phyloP scores from a whole-genome alignment of 2,329 filamentous ascomycete species.

The Trichoderma polysporum region DNA sequence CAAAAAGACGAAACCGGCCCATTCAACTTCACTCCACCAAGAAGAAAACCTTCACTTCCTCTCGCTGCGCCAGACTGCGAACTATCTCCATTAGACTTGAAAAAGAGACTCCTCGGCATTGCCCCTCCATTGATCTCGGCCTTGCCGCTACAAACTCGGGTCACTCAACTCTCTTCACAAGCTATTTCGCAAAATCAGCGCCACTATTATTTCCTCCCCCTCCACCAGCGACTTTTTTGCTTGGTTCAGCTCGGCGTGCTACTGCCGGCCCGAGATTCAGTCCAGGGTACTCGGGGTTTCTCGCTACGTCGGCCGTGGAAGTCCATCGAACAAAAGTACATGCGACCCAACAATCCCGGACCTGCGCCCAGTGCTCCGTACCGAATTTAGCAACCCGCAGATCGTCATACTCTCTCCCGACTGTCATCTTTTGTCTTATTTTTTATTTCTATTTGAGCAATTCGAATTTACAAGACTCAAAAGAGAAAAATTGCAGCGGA shows the following conservation, averaged over 20 bases:
- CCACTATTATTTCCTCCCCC: background rate
- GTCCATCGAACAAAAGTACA: constrained; percentile 7
- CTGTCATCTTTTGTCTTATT: background rate
- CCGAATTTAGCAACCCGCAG: background rate
- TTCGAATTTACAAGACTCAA: background rate
- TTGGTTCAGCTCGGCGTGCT: constrained; percentile 1
- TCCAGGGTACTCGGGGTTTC: background rate
- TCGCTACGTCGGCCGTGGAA: constrained; percentile 1
- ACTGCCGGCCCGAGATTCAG: background rate
- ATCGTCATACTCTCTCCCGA: background rate
- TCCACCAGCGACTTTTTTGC: background rate
- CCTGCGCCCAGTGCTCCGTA: background rate
- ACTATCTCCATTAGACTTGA: background rate
- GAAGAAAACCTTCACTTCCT: background rate
- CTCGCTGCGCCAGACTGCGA: background rate
- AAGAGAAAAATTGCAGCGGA: background rate
- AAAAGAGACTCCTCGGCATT: background rate
- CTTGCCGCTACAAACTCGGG: constrained; percentile 3
- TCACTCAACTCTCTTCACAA: background rate
- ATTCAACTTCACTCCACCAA: background rate
- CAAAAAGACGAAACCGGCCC: background rate
- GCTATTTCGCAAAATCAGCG: background rate
- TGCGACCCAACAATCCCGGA: background rate
- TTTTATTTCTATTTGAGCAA: background rate
- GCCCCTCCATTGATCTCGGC: constrained; percentile 4